Percentiles rank a stretch among this genome's conserved stretches.
These are phyloP conservation scores for Penicillium steckii DNA, from an alignment of 495 filamentous ascomycete species.

Conservation along the genomic window DNA sequence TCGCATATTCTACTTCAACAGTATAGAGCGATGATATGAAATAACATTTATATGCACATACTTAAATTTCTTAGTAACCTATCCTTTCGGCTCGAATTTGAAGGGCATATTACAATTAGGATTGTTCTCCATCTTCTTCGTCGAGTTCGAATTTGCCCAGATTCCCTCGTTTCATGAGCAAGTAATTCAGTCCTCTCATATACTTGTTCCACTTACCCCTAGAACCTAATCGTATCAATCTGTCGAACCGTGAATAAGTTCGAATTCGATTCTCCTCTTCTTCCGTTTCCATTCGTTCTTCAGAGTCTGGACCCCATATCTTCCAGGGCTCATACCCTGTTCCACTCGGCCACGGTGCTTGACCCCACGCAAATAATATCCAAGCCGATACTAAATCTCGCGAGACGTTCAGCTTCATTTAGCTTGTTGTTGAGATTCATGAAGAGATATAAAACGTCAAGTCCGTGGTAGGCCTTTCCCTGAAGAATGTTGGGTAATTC, in stretches of 20 bases:
- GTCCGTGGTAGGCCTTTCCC: conserved; percentile 9
- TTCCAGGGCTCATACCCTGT: conserved; percentile 1
- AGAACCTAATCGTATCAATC: not conserved
- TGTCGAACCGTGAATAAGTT: conserved; percentile 8
- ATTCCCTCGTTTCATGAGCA: conserved; percentile 10
- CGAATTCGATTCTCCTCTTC: conserved; percentile 4
- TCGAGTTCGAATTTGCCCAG: not conserved
- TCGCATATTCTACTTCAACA: conserved; percentile 17
- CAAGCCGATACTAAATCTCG: conserved; percentile 2
- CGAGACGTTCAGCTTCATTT: conserved; percentile 4
- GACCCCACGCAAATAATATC: conserved; percentile 8
- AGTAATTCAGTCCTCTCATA: conserved; percentile 1
- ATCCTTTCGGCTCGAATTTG: not conserved
- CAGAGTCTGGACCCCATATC: conserved; percentile 9
- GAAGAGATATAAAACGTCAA: conserved; percentile 13
- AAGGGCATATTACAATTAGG: no score
- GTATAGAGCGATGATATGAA: not conserved
- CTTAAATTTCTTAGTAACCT: not conserved
- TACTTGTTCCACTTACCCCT: conserved; percentile 8
- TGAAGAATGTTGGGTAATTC: conserved; percentile 3
- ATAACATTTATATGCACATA: not conserved
- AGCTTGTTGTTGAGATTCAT: conserved; percentile 5
- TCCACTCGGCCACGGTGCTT: conserved; percentile 5
- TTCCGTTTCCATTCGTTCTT: conserved; percentile 9
- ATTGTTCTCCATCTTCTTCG: not conserved